Evolutionary conservation across 2,329 filamentous ascomycete species (phyloP), one percentile per base, ranked within the genome.

Genomic region (Didymella exigua): DNA sequence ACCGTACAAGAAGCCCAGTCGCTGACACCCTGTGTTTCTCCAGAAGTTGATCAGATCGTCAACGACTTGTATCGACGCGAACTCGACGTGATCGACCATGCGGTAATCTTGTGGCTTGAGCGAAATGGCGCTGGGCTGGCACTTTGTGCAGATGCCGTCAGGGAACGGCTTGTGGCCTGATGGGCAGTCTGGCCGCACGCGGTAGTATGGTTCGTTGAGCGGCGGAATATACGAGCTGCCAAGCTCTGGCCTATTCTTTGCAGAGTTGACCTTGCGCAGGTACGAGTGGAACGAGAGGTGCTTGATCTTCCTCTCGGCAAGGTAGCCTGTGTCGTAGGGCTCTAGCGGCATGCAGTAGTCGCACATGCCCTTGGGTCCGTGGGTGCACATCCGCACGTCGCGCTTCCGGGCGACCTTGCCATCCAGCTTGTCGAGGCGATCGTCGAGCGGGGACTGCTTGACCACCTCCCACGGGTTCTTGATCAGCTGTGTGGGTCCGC

Each of bases 81-180:
- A 98, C 75, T 99, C 96, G 60, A 99, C 95, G 74, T 99, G 95
- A 69, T 99, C 95, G 3, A 99, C 93, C 90, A 95, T 97, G 46
- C 95, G 91, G 75, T 93, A 99, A 18, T 89, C 83, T 75, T 99
- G 95, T 5, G 92, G 91, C 71, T 98, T 93, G 48, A 99, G 79
- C 10, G 91, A 96, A 71, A 99, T 99, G 51, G 95, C 93, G 61
- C 93, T 96, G 7, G 95, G 95, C 72, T 99, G 96, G 68, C 95
- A 99, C 75, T 98, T 99, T 54, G 91, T 96, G 79, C 95, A 99
- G 62, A 99, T 98, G 14, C 95, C 95, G 66, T 96, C 92, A 3
- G 95, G 95, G 87, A 95, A 99, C 36, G 89, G 86, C 16, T 92
- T 89, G 76, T 99, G 95, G 2, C 95, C 95, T 0, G 92, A 93